phyloP scores from a whole-genome alignment of 2,329 filamentous ascomycete genomes.

The Pseudocercospora cruenta region DNA sequence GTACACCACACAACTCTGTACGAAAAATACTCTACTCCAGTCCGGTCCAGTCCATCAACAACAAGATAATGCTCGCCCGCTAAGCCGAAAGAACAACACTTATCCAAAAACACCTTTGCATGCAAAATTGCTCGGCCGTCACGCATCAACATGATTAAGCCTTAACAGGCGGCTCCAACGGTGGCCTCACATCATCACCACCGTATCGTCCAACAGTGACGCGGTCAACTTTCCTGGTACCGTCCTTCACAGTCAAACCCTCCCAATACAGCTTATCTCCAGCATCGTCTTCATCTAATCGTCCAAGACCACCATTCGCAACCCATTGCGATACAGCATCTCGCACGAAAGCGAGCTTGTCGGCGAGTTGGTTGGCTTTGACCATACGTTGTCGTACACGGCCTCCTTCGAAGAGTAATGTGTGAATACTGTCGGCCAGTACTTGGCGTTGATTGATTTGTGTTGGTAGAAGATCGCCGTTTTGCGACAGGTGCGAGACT shows the following conservation, averaged over 20 bases:
- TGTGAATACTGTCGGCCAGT: slow-evolving; percentile 72
- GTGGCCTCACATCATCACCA: slow-evolving; percentile 41
- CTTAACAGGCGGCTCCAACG: too few relatives aligned
- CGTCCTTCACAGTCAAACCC: slow-evolving; percentile 48
- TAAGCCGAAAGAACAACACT: neutral
- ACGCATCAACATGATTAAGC: neutral
- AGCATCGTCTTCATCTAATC: slow-evolving; percentile 37
- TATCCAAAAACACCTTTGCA: neutral
- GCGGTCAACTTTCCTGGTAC: slow-evolving; percentile 50
- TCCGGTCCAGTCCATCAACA: neutral
- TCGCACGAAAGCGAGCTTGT: slow-evolving; percentile 74
- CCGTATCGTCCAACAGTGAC: slow-evolving; percentile 54
- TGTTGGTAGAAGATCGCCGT: slow-evolving; percentile 65
- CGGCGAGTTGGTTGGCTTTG: slow-evolving; percentile 71
- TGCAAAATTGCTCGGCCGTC: neutral
- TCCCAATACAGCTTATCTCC: slow-evolving; percentile 46
- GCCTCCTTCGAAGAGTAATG: slow-evolving; percentile 65
- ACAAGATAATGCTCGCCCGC: neutral
- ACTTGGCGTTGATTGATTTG: slow-evolving; percentile 72
- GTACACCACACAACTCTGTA: neutral
- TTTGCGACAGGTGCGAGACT: slow-evolving; percentile 64
- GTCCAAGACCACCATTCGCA: slow-evolving; percentile 68
- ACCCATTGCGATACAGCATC: slow-evolving; percentile 73
- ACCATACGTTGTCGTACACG: slow-evolving; percentile 57
- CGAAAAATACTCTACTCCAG: neutral